A percentile compares a stretch with the other conserved stretches of the same genome.
Evolutionary conservation across 179 eudicot genomes (phyloP).

Genomic region (Sideroxylon spinosum): DNA sequence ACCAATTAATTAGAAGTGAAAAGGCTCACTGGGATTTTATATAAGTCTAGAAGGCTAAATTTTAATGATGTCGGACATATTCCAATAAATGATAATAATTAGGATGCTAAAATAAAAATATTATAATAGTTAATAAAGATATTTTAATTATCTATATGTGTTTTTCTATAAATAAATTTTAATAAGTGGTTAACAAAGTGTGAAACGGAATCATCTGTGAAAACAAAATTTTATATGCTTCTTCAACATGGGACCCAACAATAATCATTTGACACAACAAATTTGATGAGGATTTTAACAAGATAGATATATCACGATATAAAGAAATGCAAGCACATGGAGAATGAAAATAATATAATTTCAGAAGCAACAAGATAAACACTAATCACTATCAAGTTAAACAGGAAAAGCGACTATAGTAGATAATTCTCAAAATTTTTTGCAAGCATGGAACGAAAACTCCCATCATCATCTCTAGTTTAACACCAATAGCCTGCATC

Average conservation of each 20-base stretch:
- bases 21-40: too few relatives aligned
- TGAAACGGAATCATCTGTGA: too few relatives aligned
- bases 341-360: background rate
- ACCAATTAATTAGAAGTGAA: too few relatives aligned
- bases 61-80: too few relatives aligned
- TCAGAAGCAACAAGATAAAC: conserved; percentile 2
- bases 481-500: conserved; percentile 52
- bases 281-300: too few relatives aligned
- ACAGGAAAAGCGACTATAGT: conserved; percentile 94
- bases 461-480: conserved; percentile 92
- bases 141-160: too few relatives aligned
- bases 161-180: too few relatives aligned
- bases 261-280: background rate
- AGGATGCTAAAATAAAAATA: too few relatives aligned
- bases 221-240: background rate
- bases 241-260: background rate
- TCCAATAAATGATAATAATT: too few relatives aligned
- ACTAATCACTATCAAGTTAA: conserved; percentile 26
- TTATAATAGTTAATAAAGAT: too few relatives aligned
- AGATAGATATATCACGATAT: background rate
- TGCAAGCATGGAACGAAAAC: conserved; percentile 96
- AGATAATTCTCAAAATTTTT: conserved; percentile 91
- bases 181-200: too few relatives aligned
- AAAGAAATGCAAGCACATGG: background rate
- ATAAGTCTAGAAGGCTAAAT: too few relatives aligned